Base-by-base conservation (phyloP, 768 basidiomycete genomes). In the Rhodotorula graminis region DNA sequence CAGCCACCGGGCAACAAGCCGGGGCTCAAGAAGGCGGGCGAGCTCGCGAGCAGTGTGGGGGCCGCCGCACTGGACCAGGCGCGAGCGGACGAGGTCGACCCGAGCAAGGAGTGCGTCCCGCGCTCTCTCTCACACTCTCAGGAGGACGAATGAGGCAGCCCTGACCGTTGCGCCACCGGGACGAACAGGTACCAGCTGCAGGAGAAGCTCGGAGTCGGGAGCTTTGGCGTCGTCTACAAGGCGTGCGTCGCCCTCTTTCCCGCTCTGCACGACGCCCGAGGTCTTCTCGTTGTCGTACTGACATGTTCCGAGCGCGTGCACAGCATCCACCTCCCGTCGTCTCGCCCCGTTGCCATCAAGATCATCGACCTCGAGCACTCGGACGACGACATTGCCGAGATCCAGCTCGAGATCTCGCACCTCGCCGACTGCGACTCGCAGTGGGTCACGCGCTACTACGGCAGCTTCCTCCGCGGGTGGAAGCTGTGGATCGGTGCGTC, bases 281-380 rank as follows among this genome's bases (percentile, higher is more conserved):
- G 33, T 33, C 11, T 21, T 19, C 53, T 27, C 2, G 25, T 21
- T n/a, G n/a, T n/a, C n/a, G n/a, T n/a, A n/a, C n/a, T n/a, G n/a
- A 56, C 42, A 31, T 31, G 19, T 27, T 21, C 47, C 7, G 10
- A 27, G 19, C 25, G 40, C n/a, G n/a, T n/a, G n/a, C 33, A 33
- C 68, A 84, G 84, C 16, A 89, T 93, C 78, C 93, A 98, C 82
- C 91, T 92, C 78, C 91, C 92, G 72, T 91, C 92, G 19, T 89
- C 91, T 80, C 89, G 95, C 82, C 89, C 92, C 71, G 96, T 99
- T 25, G 96, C 96, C 58, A 91, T 99, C 79, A 99, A 99, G 82
- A 93, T 97, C 82, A 98, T 99, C 80, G 95, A 98, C 83, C 85
- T 99, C 71, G 96, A 99, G 82, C 92, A 96, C 82, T 92, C 93